A percentile compares a stretch with the other conserved stretches of the same genome.
Conservation (phyloP, 2,329 filamentous ascomycete species). For the Stemphylium lycopersici region DNA sequence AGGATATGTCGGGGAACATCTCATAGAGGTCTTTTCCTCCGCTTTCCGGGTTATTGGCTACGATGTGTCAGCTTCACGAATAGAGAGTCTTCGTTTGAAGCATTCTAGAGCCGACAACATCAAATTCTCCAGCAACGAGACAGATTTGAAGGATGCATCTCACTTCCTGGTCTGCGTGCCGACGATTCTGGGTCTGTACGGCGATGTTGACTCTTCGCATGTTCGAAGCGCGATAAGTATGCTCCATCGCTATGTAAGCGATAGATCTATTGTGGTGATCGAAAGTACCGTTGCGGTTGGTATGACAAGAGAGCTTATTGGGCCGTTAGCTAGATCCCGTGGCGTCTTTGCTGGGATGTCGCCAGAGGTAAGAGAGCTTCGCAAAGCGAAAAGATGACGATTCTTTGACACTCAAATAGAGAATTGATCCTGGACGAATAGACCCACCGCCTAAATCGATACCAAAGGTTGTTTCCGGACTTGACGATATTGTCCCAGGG, state of each 20-base stretch:
- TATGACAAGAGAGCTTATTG: slow-evolving; percentile 60
- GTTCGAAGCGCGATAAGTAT: slow-evolving; percentile 53
- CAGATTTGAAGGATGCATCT: slow-evolving; percentile 44
- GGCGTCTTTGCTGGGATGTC: slow-evolving; percentile 53
- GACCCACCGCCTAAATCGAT: slow-evolving; percentile 50
- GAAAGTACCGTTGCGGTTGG: slow-evolving; percentile 60
- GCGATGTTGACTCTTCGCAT: slow-evolving; percentile 57
- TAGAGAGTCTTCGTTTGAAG: slow-evolving; percentile 2
- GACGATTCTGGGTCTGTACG: slow-evolving; percentile 56
- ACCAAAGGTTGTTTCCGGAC: slow-evolving; percentile 61
- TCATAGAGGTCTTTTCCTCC: slow-evolving; percentile 54
- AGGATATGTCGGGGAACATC: slow-evolving; percentile 60
- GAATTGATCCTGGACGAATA: slow-evolving; percentile 59
- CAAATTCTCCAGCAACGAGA: slow-evolving; percentile 1
- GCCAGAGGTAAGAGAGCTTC: slow-evolving; percentile 48
- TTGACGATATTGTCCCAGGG: slow-evolving; percentile 38
- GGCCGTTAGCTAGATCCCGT: slow-evolving; percentile 47
- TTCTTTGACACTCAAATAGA: slow-evolving; percentile 22
- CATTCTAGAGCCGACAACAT: background rate
- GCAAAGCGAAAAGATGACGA: background rate
- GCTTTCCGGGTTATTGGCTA: slow-evolving; percentile 53
- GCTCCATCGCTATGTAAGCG: slow-evolving; percentile 51
- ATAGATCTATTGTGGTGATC: slow-evolving; percentile 57
- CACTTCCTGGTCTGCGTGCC: slow-evolving; percentile 63
- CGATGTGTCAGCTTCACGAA: slow-evolving; percentile 18